Conservation (phyloP, 805 yeast species). For the Candida boidinii region DNA sequence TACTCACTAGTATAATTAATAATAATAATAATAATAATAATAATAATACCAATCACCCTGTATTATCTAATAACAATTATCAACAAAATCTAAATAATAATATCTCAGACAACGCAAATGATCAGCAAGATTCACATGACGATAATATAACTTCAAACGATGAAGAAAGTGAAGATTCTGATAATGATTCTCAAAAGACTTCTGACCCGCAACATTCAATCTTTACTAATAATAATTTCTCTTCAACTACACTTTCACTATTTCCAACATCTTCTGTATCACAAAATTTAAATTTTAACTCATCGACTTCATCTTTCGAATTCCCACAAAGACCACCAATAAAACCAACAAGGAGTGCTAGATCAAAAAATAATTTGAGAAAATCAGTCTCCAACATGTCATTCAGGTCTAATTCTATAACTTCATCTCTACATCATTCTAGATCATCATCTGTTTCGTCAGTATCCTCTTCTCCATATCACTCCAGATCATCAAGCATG, state of each 20-base stretch:
- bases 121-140: too few species aligned
- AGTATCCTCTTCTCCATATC: not conserved
- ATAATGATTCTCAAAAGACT: constrained; percentile 6
- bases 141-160: too few species aligned
- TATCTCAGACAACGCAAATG: constrained; percentile 1
- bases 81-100: not conserved
- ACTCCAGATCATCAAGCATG: constrained; percentile 1
- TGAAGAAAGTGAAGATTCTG: constrained; percentile 5
- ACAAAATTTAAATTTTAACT: too few species aligned
- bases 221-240: too few species aligned
- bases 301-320: too few species aligned
- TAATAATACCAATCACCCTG: constrained; percentile 1
- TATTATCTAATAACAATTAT: not conserved
- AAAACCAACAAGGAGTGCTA: too few species aligned
- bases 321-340: too few species aligned
- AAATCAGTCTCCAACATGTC: constrained; percentile 9
- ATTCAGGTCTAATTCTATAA: constrained; percentile 11
- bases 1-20: not conserved
- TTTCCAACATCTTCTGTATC: too few species aligned
- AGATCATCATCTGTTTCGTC: constrained; percentile 13
- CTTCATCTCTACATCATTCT: constrained; percentile 13
- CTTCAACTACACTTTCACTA: too few species aligned
- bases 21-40: constrained; percentile 3
- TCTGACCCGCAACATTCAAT: too few species aligned
- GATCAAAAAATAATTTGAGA: constrained; percentile 7